Evolutionary conservation across 768 basidiomycete species (phyloP).

Genomic region (Collybiopsis confluens): DNA sequence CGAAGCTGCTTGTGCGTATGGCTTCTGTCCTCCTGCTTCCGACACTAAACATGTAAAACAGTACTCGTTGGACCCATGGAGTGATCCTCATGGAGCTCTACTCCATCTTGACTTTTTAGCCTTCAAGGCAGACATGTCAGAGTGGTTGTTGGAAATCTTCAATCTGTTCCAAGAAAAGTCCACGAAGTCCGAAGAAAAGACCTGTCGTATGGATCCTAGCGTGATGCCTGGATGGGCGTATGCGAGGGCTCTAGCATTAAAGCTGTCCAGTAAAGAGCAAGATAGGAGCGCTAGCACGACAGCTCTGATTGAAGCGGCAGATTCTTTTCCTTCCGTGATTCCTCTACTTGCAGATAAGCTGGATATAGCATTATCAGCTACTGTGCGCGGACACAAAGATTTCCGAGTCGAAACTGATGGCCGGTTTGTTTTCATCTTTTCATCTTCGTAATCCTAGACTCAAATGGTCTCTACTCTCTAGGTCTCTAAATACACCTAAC

Average conservation of each 20-base stretch:
- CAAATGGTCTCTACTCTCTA: slow-evolving; percentile 15
- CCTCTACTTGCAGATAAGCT: slow-evolving; percentile 84
- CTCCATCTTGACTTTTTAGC: slow-evolving; percentile 84
- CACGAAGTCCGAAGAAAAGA: neutral
- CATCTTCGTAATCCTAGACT: neutral
- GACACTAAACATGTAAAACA: too few species aligned
- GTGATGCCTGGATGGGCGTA: slow-evolving; percentile 78
- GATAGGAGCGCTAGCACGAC: slow-evolving; percentile 55
- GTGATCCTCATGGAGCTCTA: slow-evolving; percentile 84
- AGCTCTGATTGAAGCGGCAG: slow-evolving; percentile 70
- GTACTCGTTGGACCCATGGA: slow-evolving; percentile 77
- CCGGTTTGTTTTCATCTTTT: slow-evolving; percentile 37
- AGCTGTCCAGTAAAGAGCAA: slow-evolving; percentile 42
- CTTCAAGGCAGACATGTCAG: slow-evolving; percentile 70
- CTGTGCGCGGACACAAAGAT: slow-evolving; percentile 54
- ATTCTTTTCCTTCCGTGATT: slow-evolving; percentile 76
- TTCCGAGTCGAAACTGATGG: slow-evolving; percentile 70
- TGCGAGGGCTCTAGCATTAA: slow-evolving; percentile 64
- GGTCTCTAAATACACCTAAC: slow-evolving; percentile 35
- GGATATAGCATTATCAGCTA: slow-evolving; percentile 58
- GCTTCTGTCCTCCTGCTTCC: too few species aligned
- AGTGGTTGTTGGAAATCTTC: slow-evolving; percentile 77
- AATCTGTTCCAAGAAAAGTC: slow-evolving; percentile 36
- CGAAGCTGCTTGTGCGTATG: too few species aligned
- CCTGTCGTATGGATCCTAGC: slow-evolving; percentile 42